Base-by-base conservation (phyloP, 176 grass and related monocot genomes). In the Aegilops speltoides region DNA sequence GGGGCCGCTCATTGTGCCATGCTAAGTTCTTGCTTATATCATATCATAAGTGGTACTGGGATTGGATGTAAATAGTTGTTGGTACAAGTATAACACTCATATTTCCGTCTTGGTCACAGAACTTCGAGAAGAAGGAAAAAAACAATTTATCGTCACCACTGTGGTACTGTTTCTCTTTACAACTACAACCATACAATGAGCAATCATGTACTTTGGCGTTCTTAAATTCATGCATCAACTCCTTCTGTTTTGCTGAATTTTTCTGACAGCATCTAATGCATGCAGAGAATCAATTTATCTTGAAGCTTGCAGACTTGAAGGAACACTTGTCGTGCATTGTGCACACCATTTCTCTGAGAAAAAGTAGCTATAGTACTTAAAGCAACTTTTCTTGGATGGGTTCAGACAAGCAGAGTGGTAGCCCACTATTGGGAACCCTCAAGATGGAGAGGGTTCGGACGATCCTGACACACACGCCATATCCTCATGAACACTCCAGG, bases 401-500 rank as follows among this genome's bases (percentile, higher is more conserved):
- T 83, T 88, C 86, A 75, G 88, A 92, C 68, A 95, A 89, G 77
- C 88, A 95, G 82, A 85, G 66, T 60, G 84, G 82, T 81, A 93
- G 81, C 69, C 91, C 86, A 78, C 86, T 95, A 45, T 83, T 98
- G 86, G 93, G 82, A 85, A 95, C 79, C 65, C 87, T 98, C 25
- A 95, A 92, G 81, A 92, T 98, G 83, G 90, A 79, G 62, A 93
- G 93, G n/a, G 96, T 98, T 80, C 86, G 88, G 52, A 95, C 91
- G 33, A 94, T 98, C 76, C 86, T 98, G 74, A 93, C 89, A 14
- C 93, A 92, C 79, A 93, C 91, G 5, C 89, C 91, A 40, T 98
- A 95, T 67, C 96, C 93, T 19, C 96, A 93, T 68, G 96, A 98
- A 65, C 93, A 98, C 84, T 95, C 86, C 32, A 92, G 96, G 45